Evolutionary conservation across 768 basidiomycete genomes (phyloP).

Genomic region (Suillus tomentosus): DNA sequence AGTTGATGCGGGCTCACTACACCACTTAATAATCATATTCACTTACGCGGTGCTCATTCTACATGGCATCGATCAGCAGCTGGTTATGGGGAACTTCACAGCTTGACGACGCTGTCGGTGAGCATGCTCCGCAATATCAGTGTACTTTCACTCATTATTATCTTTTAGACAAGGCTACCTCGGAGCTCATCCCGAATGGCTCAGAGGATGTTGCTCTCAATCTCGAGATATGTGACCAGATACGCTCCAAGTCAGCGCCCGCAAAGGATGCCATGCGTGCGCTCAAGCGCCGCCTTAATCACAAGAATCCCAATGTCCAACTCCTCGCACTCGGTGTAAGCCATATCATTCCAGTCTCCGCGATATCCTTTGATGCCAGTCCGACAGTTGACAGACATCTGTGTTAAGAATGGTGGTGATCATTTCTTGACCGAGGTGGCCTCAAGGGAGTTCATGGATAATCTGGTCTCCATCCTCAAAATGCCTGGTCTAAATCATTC

Average conservation of each 20-base stretch:
- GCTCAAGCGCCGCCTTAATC: constrained; percentile 82
- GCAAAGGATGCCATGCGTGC: constrained; percentile 88
- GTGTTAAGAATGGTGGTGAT: constrained; percentile 97
- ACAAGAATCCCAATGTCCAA: constrained; percentile 97
- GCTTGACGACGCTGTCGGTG: constrained; percentile 82
- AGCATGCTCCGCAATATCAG: constrained; percentile 27
- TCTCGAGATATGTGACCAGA: constrained; percentile 96
- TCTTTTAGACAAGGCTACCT: constrained; percentile 85
- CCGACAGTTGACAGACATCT: constrained; percentile 81
- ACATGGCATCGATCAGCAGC: constrained; percentile 61
- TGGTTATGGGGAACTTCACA: constrained; percentile 84
- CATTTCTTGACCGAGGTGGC: constrained; percentile 83
- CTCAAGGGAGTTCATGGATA: constrained; percentile 92
- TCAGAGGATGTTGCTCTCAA: constrained; percentile 90
- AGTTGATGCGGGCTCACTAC: not conserved
- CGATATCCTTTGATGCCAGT: constrained; percentile 6
- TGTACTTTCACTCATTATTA: constrained; percentile 14
- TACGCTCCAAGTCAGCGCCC: constrained; percentile 85
- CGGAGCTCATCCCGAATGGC: constrained; percentile 80
- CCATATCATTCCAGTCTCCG: not conserved
- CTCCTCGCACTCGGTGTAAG: constrained; percentile 82
- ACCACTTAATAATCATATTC: not conserved
- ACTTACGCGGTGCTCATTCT: constrained; percentile 11
- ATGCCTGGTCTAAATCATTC: constrained; percentile 75
- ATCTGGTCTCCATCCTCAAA: constrained; percentile 86